Evolutionary conservation across 208 protist species (phyloP), one percentile per base, ranked within the genome.

Genomic region (Acanthamoeba royreba): DNA sequence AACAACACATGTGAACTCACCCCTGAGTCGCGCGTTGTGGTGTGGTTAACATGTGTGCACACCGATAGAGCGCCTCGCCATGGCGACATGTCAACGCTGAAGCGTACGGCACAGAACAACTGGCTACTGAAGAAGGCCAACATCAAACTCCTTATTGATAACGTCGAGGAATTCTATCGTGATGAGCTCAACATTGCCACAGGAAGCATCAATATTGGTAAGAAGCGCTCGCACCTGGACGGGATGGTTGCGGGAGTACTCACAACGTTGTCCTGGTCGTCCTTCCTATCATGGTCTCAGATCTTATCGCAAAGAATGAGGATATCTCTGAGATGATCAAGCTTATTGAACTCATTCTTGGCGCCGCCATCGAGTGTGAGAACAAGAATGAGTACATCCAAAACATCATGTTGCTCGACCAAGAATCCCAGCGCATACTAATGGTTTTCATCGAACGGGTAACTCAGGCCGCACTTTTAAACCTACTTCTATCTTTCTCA

Each of bases 301-400:
- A 22, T 5, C 74, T 17, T 25, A n/a, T 96, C 5, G 28, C 61
- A 43, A 90, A 63, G 25, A 45, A 94, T 33, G n/a, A 46, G 46
- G 52, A 92, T 58, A 4, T 17, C 4, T 46, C 69, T 8, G 94
- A 94, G 77, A 88, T 94, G 22, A 55, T 92, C 19, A 93, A 94
- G 43, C 58, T 96, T 0, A 58, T 94, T 22, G 87, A 96, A 45
- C 33, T 92, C 28, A 94, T 96, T 28, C 22, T 96, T 25, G 92
- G 93, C 25, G 72, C 93, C 1, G 69, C 69, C 25, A 77, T 96
- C 19, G 86, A 96, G 19, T 91, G 92, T 45, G 94, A 96, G 52
- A 81, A 94, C 46, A 96, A 96, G 43, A 55, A 79, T 31, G 74
- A 93, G 85, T 81, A 94, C 42, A 94, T 96, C 61, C 31, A 93